A percentile compares a stretch with the other conserved stretches of the same genome.
Conservation (phyloP, 2,329 filamentous ascomycete species). For the Sphaerulina populicola region DNA sequence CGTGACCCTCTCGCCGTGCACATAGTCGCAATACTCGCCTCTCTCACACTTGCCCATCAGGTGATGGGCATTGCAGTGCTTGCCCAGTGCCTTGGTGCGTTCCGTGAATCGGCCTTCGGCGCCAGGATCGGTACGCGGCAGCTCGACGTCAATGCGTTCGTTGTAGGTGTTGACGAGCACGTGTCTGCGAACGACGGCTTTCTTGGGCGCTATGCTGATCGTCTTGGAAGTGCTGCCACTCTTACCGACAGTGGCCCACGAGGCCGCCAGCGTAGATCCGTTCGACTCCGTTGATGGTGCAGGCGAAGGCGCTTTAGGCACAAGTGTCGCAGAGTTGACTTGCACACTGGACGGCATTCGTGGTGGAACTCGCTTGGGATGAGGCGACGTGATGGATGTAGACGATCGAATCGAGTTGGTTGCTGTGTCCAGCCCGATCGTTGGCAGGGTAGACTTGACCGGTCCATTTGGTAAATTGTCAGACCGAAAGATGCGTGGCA, state of each 20-base stretch:
- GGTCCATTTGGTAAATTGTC: conserved; percentile 24
- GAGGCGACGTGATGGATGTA: not conserved
- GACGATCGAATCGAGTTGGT: not conserved
- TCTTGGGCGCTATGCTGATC: conserved; percentile 35
- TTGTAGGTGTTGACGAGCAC: conserved; percentile 38
- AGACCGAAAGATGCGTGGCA: conserved; percentile 38
- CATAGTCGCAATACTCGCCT: conserved; percentile 38
- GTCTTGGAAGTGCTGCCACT: conserved; percentile 28
- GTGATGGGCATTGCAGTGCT: conserved; percentile 35
- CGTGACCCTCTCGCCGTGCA: conserved; percentile 36
- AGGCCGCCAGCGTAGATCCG: conserved; percentile 16
- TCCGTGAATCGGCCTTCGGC: conserved; percentile 27
- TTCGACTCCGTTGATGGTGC: conserved; percentile 17
- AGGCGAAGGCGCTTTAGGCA: conserved; percentile 19
- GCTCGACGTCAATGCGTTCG: conserved; percentile 37
- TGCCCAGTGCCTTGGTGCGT: conserved; percentile 26
- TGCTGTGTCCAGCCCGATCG: not conserved
- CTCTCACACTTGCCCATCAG: conserved; percentile 34
- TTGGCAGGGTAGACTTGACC: conserved; percentile 2
- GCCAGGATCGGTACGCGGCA: conserved; percentile 28
- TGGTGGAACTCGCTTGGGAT: not conserved
- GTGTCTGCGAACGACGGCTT: conserved; percentile 28
- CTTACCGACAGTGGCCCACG: conserved; percentile 40
- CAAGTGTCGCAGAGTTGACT: conserved; percentile 3
- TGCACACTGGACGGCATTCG: conserved; percentile 4